phyloP scores from a whole-genome alignment of 1,139 yeast genomes.

The Magnusiomyces ingens region DNA sequence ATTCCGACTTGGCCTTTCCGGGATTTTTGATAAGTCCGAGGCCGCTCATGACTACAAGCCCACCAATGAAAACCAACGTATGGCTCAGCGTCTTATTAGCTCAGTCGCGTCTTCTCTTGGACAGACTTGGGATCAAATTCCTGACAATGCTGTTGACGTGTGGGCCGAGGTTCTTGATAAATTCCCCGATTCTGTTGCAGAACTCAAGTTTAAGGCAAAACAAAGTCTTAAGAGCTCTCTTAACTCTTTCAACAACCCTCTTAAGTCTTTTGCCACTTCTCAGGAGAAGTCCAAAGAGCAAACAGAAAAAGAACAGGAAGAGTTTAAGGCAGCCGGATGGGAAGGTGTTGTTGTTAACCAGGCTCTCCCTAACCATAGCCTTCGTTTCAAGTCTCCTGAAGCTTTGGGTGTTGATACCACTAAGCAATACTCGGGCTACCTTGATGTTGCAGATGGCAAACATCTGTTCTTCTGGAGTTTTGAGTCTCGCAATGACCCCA shows the following conservation, averaged over 20 bases:
- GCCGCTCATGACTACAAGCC: constrained; percentile 1
- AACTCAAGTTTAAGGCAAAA: constrained; percentile 14
- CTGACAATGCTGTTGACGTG: constrained; percentile 24
- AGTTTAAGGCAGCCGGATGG: constrained; percentile 12
- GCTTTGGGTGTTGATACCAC: constrained; percentile 62
- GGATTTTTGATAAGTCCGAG: neutral
- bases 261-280: neutral
- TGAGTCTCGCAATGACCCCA: constrained; percentile 85
- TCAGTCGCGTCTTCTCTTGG: constrained; percentile 25
- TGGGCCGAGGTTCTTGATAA: constrained; percentile 25
- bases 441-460: constrained; percentile 78
- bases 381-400: constrained; percentile 46
- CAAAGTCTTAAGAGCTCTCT: constrained; percentile 5
- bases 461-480: constrained; percentile 83
- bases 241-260: neutral
- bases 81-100: constrained; percentile 13
- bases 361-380: constrained; percentile 14
- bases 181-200: constrained; percentile 15
- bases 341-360: constrained; percentile 12
- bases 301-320: neutral
- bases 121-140: constrained; percentile 24
- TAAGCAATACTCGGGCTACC: constrained; percentile 80
- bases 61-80: constrained; percentile 4
- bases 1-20: constrained; percentile 2
- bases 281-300: neutral